Evolutionary conservation across 345 rosid species (phyloP).

Genomic region (Salix suchowensis): DNA sequence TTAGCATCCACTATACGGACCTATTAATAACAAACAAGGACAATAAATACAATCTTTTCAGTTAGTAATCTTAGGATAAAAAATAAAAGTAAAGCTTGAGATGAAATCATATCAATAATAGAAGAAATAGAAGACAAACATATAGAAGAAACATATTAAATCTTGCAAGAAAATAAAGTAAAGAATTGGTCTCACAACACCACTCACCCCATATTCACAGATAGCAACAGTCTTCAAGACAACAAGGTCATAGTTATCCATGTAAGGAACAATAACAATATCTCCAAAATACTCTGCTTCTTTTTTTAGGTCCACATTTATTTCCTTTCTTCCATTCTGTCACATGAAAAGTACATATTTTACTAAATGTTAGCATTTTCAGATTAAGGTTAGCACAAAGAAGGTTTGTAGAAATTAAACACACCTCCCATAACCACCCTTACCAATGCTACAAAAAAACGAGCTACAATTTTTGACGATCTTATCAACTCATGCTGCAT

Average conservation of each 20-base stretch:
- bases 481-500: constrained; percentile 77
- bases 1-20: constrained; percentile 52
- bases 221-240: constrained; percentile 92
- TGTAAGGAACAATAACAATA: constrained; percentile 80
- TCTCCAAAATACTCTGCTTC: constrained; percentile 91
- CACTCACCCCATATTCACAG: constrained; percentile 91
- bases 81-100: constrained; percentile 1
- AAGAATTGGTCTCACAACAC: not conserved
- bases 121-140: not conserved
- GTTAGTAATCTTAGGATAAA: not conserved
- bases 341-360: not conserved
- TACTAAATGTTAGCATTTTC: not conserved
- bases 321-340: constrained; percentile 38
- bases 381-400: not conserved
- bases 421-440: constrained; percentile 1
- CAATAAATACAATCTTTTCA: not conserved
- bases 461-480: constrained; percentile 75
- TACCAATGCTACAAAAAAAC: constrained; percentile 93
- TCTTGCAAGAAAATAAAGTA: not conserved
- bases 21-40: constrained; percentile 24
- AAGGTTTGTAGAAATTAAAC: not conserved
- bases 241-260: constrained; percentile 92
- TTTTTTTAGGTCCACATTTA: constrained; percentile 73
- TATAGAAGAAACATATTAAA: not conserved
- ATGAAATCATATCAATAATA: not conserved